A percentile compares a stretch with the other conserved stretches of the same genome.
Evolutionary conservation across 1,139 yeast species (phyloP).

Genomic region (Blastobotrys arbuscula): DNA sequence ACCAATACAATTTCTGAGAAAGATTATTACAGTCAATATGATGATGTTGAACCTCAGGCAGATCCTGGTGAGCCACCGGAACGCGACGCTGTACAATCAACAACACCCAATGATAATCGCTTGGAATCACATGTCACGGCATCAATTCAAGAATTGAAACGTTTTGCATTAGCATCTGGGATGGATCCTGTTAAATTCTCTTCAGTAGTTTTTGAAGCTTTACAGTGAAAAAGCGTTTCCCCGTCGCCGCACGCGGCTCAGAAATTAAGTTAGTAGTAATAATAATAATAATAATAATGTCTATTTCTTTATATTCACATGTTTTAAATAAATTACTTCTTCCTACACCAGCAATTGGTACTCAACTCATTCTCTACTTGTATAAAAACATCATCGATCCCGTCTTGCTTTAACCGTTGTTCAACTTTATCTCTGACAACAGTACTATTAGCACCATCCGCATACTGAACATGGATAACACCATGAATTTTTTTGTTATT

Average conservation of each 20-base stretch:
- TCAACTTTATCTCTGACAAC: slow-evolving; percentile 60
- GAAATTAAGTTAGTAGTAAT: neutral
- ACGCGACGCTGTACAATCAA: neutral
- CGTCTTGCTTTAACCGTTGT: slow-evolving; percentile 34
- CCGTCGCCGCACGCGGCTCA: no score
- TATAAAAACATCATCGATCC: slow-evolving; percentile 34
- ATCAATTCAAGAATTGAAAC: neutral
- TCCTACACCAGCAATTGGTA: slow-evolving; percentile 33
- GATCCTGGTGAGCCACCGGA: slow-evolving; percentile 6
- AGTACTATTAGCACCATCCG: slow-evolving; percentile 60
- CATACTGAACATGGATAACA: slow-evolving; percentile 59
- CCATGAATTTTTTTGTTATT: slow-evolving; percentile 42
- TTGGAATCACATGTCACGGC: neutral
- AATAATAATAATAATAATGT: neutral
- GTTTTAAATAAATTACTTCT: neutral
- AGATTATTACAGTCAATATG: slow-evolving; percentile 11
- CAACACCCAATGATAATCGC: neutral
- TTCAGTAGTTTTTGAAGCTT: no score
- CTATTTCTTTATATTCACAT: no score
- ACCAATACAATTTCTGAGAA: neutral
- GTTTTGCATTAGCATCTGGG: slow-evolving; percentile 7
- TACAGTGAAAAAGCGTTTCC: no score
- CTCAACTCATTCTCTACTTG: slow-evolving; percentile 37
- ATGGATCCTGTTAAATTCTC: slow-evolving; percentile 2
- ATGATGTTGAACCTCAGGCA: slow-evolving; percentile 10